Conservation (phyloP, 345 rosid genomes). For the Crucihimalaya himalaica region DNA sequence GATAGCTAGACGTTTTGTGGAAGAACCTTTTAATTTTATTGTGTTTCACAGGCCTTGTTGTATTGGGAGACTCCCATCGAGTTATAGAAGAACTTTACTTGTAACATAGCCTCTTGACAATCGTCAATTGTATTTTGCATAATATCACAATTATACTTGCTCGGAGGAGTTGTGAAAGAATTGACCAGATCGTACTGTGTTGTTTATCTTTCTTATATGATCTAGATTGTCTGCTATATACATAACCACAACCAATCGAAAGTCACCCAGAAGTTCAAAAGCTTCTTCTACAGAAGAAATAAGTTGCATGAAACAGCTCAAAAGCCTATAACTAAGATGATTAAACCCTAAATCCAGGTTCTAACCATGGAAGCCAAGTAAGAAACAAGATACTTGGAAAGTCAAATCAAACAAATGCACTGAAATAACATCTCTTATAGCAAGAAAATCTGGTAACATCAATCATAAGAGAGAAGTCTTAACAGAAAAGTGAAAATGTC, state of each 20-base stretch:
- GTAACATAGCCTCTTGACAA: too few relatives aligned
- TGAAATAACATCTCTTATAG: background rate
- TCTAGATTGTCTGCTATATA: background rate
- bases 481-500: constrained; percentile 27
- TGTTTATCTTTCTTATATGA: background rate
- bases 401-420: background rate
- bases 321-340: background rate
- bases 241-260: too few relatives aligned
- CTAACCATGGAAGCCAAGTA: background rate
- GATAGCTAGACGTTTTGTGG: constrained; percentile 17
- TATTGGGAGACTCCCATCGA: constrained; percentile 43
- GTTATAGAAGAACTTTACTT: constrained; percentile 35
- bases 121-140: background rate
- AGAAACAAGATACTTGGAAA: background rate
- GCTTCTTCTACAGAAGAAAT: too few relatives aligned
- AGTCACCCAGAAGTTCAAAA: too few relatives aligned
- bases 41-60: constrained; percentile 40
- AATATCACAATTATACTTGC: background rate
- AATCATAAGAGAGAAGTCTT: constrained; percentile 12
- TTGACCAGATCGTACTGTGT: background rate
- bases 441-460: constrained; percentile 8
- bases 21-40: constrained; percentile 7
- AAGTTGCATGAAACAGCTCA: too few relatives aligned
- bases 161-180: background rate
- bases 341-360: background rate